Base-by-base conservation (phyloP, 2,329 filamentous ascomycete species). In the Lachnellula hyalina region DNA sequence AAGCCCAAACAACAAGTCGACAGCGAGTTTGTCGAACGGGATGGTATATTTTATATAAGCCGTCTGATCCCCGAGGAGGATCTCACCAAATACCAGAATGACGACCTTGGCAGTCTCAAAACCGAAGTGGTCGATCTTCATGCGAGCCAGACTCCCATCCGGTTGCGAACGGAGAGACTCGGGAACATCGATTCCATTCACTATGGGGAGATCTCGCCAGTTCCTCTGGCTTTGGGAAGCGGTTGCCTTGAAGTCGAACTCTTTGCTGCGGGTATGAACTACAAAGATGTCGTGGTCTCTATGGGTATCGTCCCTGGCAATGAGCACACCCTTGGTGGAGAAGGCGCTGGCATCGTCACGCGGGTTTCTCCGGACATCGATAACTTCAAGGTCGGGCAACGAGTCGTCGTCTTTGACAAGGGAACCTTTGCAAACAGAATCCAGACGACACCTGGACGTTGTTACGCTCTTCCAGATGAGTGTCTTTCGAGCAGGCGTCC, bases 21-120 rank as follows among this genome's bases (percentile, higher is more conserved):
- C 6, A 61, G 47, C 6, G 66, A 72, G 51, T 71, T 65, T 41
- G 58, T 58, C 19, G 68, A 70, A 52, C 61, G 65, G 0, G 55
- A 65, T 17, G 68, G 68, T 5, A 40, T 67, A 3, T 6, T 71
- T 0, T 51, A 58, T 21, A 49, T 68, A 8, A 61, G 52, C 36
- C 59, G 68, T 6, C 36, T 72, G 12, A 21, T 67, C 2, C 64
- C 65, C 7, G 67, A 71, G 28, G 40, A 53, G 3, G 21, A 19
- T 6, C 15, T 67, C 34, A 68, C 67, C 50, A 23, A 44, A 6
- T 62, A 61, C 3, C 64, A 70, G 25, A 40, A 45, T 2, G 34
- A 34, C 6, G 25, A 67, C 34, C 67, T 65, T 17, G 15, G 36
- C 36, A 38, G 36, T 38, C 36, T 14, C 14, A 38, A 38, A 17